Evolutionary conservation across 441 rosid genomes (phyloP).

Genomic region (Manihot esculenta): DNA sequence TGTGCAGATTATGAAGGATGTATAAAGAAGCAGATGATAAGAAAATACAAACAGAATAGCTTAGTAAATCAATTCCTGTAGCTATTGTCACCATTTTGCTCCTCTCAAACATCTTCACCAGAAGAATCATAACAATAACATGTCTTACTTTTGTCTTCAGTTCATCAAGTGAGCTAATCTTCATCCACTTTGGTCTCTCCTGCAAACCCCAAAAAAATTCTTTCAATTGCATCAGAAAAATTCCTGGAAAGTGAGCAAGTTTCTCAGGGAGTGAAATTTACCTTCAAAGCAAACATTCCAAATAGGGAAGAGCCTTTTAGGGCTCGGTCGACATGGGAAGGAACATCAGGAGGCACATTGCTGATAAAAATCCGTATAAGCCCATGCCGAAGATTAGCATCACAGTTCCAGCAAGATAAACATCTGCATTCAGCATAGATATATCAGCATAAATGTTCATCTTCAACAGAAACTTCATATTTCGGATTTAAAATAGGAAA

Average conservation of each 20-base stretch:
- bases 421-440: slow-evolving; percentile 47
- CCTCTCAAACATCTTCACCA: slow-evolving; percentile 94
- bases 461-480: background rate
- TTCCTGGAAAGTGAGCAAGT: no score
- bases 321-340: slow-evolving; percentile 59
- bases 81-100: slow-evolving; percentile 90
- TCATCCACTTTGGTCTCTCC: slow-evolving; percentile 97
- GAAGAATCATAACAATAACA: slow-evolving; percentile 90
- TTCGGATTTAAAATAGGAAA: no score
- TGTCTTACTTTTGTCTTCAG: slow-evolving; percentile 92
- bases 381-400: slow-evolving; percentile 93
- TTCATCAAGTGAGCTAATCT: slow-evolving; percentile 81
- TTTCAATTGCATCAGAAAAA: background rate
- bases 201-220: slow-evolving; percentile 15
- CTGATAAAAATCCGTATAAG: slow-evolving; percentile 79
- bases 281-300: slow-evolving; percentile 88
- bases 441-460: background rate
- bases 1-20: slow-evolving; percentile 83
- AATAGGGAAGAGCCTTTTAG: slow-evolving; percentile 76
- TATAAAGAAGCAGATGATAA: slow-evolving; percentile 84
- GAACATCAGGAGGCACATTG: slow-evolving; percentile 41
- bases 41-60: slow-evolving; percentile 83
- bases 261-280: background rate
- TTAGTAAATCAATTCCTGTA: slow-evolving; percentile 69
- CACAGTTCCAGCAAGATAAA: slow-evolving; percentile 88